These are phyloP conservation scores for Isoetes taiwanensis DNA, from an alignment of 75 land plant species.

Conservation along the genomic window DNA sequence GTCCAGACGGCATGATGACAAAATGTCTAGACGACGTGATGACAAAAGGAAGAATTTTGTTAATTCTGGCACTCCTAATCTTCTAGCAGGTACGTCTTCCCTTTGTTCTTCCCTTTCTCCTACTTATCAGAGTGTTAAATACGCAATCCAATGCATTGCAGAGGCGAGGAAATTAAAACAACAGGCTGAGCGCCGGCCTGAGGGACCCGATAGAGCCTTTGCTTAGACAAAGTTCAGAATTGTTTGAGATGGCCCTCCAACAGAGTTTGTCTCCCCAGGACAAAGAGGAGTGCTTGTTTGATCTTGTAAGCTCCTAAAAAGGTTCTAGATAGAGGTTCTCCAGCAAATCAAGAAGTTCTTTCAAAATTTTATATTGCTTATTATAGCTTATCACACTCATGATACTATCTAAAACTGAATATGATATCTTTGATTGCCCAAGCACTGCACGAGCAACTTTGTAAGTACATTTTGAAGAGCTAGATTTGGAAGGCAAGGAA, in stretches of 20 bases:
- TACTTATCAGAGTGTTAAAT: too few species aligned
- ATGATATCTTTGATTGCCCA: background rate
- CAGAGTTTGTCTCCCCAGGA: slow-evolving; percentile 4
- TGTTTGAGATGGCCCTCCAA: slow-evolving; percentile 9
- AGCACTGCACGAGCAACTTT: background rate
- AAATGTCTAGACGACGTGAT: too few species aligned
- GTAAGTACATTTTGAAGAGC: background rate
- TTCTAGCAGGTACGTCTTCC: too few species aligned
- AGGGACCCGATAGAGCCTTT: slow-evolving; percentile 11
- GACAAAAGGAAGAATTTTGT: too few species aligned
- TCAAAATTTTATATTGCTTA: background rate
- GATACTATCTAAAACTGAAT: background rate
- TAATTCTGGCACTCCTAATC: too few species aligned
- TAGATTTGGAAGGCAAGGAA: background rate
- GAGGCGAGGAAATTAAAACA: slow-evolving; percentile 21
- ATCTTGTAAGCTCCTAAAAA: slow-evolving; percentile 10
- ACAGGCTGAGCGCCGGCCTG: slow-evolving; percentile 13
- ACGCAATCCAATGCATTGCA: too few species aligned
- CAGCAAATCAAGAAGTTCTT: background rate
- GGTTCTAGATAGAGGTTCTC: too few species aligned
- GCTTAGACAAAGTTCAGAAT: slow-evolving; percentile 8
- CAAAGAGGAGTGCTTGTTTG: slow-evolving; percentile 20
- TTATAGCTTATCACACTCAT: background rate
- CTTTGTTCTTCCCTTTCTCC: too few species aligned
- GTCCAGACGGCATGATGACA: too few species aligned